A percentile compares a stretch with the other conserved stretches of the same genome.
These are phyloP conservation scores for Viridothelium virens DNA, from an alignment of 495 filamentous ascomycete species.

Conservation along the genomic window DNA sequence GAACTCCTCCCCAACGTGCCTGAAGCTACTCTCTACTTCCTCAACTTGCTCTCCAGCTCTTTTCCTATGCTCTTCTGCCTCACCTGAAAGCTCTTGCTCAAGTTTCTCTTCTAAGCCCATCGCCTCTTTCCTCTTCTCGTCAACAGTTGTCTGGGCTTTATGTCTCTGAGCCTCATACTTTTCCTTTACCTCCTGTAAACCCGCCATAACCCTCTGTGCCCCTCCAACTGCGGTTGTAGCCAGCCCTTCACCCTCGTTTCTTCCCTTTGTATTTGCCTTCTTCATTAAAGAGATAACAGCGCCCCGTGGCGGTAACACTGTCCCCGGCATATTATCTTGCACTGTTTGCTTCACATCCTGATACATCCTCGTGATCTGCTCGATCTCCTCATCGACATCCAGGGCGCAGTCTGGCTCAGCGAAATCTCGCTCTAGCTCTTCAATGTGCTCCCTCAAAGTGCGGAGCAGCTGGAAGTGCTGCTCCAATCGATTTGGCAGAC, in stretches of 20 bases:
- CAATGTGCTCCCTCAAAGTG: conserved; percentile 2
- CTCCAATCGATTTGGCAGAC: conserved; percentile 14
- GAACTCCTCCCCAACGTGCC: conserved; percentile 4
- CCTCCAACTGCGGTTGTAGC: not conserved
- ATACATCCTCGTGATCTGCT: not conserved
- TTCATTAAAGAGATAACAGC: not conserved
- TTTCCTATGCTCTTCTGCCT: not conserved
- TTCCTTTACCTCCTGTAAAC: conserved; percentile 2
- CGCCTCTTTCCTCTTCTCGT: conserved; percentile 7
- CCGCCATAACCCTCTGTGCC: conserved; percentile 3
- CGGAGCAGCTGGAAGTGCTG: conserved; percentile 8
- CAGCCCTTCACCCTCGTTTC: not conserved
- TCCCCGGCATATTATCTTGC: conserved; percentile 3
- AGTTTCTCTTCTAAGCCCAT: not conserved
- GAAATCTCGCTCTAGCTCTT: conserved; percentile 3
- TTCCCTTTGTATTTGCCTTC: not conserved
- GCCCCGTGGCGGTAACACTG: not conserved
- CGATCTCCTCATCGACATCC: conserved; percentile 3
- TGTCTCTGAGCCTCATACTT: conserved; percentile 9
- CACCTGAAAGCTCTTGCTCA: not conserved
- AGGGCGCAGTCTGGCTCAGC: conserved; percentile 6
- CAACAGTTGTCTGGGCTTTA: not conserved
- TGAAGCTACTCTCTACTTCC: not conserved
- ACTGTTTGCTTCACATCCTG: not conserved
- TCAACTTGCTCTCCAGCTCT: not conserved